Conservation (phyloP, 257 asterid species). For the Capsicum baccatum region DNA sequence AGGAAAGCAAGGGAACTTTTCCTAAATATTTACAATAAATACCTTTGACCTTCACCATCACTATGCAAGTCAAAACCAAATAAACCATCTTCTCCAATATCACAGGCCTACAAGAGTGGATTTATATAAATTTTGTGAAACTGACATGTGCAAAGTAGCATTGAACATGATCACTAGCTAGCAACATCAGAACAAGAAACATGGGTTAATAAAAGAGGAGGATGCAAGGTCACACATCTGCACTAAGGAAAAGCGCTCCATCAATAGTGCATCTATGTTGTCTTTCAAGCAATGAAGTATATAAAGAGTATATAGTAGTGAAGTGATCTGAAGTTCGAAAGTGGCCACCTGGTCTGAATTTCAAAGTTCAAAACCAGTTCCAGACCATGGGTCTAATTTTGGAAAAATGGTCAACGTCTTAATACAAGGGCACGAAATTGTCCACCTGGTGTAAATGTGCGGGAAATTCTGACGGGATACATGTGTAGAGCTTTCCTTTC, state of each 20-base stretch:
- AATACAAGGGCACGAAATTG: not conserved
- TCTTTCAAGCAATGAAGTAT: conserved; percentile 10
- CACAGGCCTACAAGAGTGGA: conserved; percentile 66
- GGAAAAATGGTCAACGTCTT: not conserved
- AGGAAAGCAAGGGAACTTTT: conserved; percentile 1
- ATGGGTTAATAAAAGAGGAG: not conserved
- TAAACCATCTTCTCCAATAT: conserved; percentile 73
- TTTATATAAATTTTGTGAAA: conserved; percentile 7
- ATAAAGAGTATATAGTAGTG: not conserved
- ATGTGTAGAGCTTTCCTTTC: not conserved
- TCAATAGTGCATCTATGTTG: not conserved
- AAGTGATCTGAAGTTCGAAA: not conserved
- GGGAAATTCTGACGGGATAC: not conserved
- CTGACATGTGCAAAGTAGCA: not conserved
- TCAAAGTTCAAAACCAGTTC: not conserved
- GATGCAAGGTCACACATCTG: conserved; percentile 16
- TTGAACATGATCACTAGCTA: not conserved
- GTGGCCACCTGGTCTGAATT: conserved; percentile 14
- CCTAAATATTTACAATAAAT: conserved; percentile 24
- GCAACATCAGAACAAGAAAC: not conserved
- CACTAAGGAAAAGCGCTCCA: not conserved
- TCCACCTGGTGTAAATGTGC: not conserved
- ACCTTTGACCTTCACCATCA: conserved; percentile 87
- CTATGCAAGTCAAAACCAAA: conserved; percentile 82
- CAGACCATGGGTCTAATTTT: not conserved